Percentiles rank a stretch among this genome's conserved stretches.
These are phyloP conservation scores for Gossypium mustelinum DNA, from an alignment of 345 rosid genomes.

Conservation along the genomic window DNA sequence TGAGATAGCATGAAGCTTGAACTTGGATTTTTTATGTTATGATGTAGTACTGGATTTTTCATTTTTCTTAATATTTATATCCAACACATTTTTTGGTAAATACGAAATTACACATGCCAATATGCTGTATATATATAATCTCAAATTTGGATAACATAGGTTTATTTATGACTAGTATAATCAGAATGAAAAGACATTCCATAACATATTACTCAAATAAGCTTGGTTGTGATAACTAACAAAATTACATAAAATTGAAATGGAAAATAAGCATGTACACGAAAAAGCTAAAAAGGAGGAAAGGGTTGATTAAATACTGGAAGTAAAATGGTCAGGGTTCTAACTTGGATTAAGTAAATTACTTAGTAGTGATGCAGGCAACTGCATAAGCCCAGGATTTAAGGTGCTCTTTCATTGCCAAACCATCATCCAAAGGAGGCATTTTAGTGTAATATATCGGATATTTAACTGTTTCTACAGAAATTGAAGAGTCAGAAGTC, in stretches of 20 bases:
- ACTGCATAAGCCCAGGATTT: constrained; percentile 60
- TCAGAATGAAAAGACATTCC: not conserved
- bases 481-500: constrained; percentile 10
- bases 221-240: not conserved
- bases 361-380: constrained; percentile 24
- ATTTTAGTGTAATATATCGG: constrained; percentile 19
- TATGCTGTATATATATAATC: no score
- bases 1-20: not conserved
- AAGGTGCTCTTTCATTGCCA: constrained; percentile 63
- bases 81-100: no score
- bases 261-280: not conserved
- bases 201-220: not conserved
- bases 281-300: not conserved
- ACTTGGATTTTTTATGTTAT: not conserved
- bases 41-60: no score
- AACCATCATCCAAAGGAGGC: constrained; percentile 46
- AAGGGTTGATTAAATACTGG: not conserved
- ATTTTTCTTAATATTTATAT: no score
- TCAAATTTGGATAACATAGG: not conserved
- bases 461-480: not conserved
- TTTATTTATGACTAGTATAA: not conserved
- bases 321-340: not conserved
- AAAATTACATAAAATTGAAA: not conserved
- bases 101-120: no score
- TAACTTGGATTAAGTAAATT: not conserved